A percentile compares a stretch with the other conserved stretches of the same genome.
These are phyloP conservation scores for Zizania palustris DNA, from an alignment of 202 grass and related monocot genomes.

Conservation along the genomic window DNA sequence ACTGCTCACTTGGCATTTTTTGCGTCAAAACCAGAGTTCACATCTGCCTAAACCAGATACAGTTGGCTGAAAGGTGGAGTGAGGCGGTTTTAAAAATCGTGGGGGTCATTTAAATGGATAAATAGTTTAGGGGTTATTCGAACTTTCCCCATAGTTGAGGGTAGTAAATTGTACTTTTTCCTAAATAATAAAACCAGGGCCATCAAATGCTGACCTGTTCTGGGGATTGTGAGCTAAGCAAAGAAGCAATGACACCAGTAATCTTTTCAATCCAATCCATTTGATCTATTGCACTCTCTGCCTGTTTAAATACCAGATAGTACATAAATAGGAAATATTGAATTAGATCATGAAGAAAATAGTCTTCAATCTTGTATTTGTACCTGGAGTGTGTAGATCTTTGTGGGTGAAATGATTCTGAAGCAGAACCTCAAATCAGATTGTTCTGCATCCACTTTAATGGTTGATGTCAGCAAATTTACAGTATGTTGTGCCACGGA, in stretches of 20 bases:
- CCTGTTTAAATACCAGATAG: slow-evolving; percentile 57
- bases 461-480: slow-evolving; percentile 93
- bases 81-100: too few species aligned
- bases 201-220: slow-evolving; percentile 65
- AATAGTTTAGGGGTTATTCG: too few species aligned
- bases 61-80: too few species aligned
- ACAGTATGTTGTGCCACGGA: slow-evolving; percentile 94
- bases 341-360: slow-evolving; percentile 32
- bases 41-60: too few species aligned
- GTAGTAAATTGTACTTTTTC: too few species aligned
- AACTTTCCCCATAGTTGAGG: too few species aligned
- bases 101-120: too few species aligned
- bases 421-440: slow-evolving; percentile 97
- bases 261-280: slow-evolving; percentile 99
- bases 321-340: slow-evolving; percentile 28
- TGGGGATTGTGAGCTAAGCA: slow-evolving; percentile 80
- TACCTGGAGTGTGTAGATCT: slow-evolving; percentile 96
- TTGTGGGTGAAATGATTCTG: slow-evolving; percentile 94
- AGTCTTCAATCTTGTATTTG: slow-evolving; percentile 33
- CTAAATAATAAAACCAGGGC: slow-evolving; percentile 6
- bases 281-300: slow-evolving; percentile 92
- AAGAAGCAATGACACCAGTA: slow-evolving; percentile 93
- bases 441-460: slow-evolving; percentile 91
- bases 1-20: too few species aligned
- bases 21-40: too few species aligned